A percentile compares a stretch with the other conserved stretches of the same genome.
These are phyloP conservation scores for Phlegmacium glaucopus DNA, from an alignment of 768 basidiomycete genomes.

Conservation along the genomic window DNA sequence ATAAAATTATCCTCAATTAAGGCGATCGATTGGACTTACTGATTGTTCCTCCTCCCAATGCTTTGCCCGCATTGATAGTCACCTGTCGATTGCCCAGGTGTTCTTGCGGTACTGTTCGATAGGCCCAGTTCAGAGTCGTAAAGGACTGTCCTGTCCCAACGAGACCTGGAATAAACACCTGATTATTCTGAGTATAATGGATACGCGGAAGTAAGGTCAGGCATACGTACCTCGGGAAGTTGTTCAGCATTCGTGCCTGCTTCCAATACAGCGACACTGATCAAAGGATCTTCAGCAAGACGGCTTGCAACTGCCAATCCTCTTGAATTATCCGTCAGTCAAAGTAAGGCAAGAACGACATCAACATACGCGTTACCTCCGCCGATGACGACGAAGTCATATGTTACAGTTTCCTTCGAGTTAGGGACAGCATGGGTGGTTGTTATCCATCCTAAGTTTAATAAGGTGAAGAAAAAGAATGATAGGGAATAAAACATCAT, in stretches of 20 bases:
- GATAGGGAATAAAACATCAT: not conserved
- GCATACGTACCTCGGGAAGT: constrained; percentile 29
- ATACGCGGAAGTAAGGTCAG: not conserved
- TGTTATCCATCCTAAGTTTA: not conserved
- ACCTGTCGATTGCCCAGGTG: constrained; percentile 36
- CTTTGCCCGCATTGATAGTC: constrained; percentile 36
- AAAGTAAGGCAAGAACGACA: not conserved
- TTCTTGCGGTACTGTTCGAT: constrained; percentile 41
- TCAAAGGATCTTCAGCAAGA: constrained; percentile 26
- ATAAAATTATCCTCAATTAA: not conserved
- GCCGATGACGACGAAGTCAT: constrained; percentile 32
- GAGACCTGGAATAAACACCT: constrained; percentile 31
- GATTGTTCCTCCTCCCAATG: constrained; percentile 57
- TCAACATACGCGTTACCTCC: constrained; percentile 29
- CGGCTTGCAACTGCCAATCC: constrained; percentile 34
- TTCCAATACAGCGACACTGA: constrained; percentile 32
- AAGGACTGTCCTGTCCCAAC: constrained; percentile 25
- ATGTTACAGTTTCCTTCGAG: constrained; percentile 4
- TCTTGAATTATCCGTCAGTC: constrained; percentile 7
- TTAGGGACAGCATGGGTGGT: not conserved
- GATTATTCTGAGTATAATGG: not conserved
- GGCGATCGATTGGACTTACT: constrained; percentile 15
- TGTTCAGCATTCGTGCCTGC: constrained; percentile 36
- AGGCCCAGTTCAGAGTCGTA: constrained; percentile 49
- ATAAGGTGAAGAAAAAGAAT: not conserved